A percentile compares a stretch with the other conserved stretches of the same genome.
phyloP scores from a whole-genome alignment of 371 early-diverging fungal genomes.

The Conidiobolus incongruus region DNA sequence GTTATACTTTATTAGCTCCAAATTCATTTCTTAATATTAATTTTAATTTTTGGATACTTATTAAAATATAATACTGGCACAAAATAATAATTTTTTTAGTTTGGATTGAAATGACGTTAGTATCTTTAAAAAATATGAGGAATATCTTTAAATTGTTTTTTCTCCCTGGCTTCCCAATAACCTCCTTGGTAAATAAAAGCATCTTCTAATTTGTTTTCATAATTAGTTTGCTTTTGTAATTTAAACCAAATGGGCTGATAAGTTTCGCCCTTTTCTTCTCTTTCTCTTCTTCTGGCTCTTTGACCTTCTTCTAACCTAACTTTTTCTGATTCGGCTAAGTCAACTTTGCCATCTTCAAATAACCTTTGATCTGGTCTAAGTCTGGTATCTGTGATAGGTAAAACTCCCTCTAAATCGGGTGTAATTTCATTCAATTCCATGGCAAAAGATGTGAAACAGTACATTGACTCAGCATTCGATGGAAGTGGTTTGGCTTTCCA shows the following conservation, averaged over 20 bases:
- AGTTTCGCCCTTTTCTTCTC: slow-evolving; percentile 28
- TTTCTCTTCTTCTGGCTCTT: slow-evolving; percentile 42
- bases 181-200: slow-evolving; percentile 59
- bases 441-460: slow-evolving; percentile 71
- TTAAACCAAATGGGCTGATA: slow-evolving; percentile 71
- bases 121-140: neutral
- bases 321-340: slow-evolving; percentile 69
- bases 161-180: slow-evolving; percentile 55
- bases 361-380: slow-evolving; percentile 71
- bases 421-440: slow-evolving; percentile 32
- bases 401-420: slow-evolving; percentile 17
- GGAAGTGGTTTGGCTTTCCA: slow-evolving; percentile 59
- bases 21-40: too few species aligned
- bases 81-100: too few species aligned
- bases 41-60: too few species aligned
- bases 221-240: slow-evolving; percentile 9
- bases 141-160: slow-evolving; percentile 12
- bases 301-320: slow-evolving; percentile 62
- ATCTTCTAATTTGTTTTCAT: slow-evolving; percentile 15
- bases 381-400: slow-evolving; percentile 76
- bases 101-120: too few species aligned
- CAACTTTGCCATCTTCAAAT: slow-evolving; percentile 49
- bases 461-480: slow-evolving; percentile 43
- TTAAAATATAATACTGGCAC: too few species aligned
- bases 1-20: too few species aligned